phyloP scores from a whole-genome alignment of 768 basidiomycete species.

The Zangia roseola region DNA sequence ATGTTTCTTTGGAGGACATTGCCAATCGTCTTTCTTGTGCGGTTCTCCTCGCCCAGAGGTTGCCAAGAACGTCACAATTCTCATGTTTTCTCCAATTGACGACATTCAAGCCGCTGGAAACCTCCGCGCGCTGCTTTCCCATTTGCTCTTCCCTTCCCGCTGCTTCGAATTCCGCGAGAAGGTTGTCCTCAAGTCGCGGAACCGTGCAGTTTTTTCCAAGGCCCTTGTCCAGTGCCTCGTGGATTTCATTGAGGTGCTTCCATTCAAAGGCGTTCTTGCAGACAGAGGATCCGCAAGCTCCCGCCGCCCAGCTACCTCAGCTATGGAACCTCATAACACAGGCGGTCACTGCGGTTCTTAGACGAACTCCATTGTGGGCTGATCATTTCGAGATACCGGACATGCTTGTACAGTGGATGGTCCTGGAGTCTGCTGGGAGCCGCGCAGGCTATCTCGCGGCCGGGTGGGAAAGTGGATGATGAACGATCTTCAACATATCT shows the following conservation, averaged over 20 bases:
- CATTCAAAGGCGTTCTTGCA: conserved; percentile 53
- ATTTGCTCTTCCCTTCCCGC: conserved; percentile 72
- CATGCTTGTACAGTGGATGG: conserved; percentile 75
- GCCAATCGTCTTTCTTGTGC: conserved; percentile 48
- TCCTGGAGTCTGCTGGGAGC: conserved; percentile 67
- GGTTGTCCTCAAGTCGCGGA: conserved; percentile 72
- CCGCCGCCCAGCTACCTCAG: conserved; percentile 55
- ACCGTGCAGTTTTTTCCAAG: conserved; percentile 84
- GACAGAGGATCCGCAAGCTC: conserved; percentile 41
- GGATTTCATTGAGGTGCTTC: conserved; percentile 88
- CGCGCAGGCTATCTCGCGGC: conserved; percentile 53
- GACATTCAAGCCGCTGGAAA: conserved; percentile 74
- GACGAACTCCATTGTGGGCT: conserved; percentile 81
- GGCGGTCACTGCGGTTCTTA: conserved; percentile 81
- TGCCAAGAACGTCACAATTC: conserved; percentile 55
- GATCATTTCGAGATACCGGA: conserved; percentile 75
- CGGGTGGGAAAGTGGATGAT: conserved; percentile 74
- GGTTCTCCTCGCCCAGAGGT: conserved; percentile 59
- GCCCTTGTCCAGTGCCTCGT: conserved; percentile 89
- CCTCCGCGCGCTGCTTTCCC: conserved; percentile 72
- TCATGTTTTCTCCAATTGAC: conserved; percentile 83
- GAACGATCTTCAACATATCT: conserved; percentile 69
- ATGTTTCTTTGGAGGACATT: conserved; percentile 61
- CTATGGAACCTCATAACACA: conserved; percentile 84
- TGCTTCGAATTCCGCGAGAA: conserved; percentile 61